Evolutionary conservation across 1,284 basidiomycete genomes (phyloP).

Genomic region (Amylostereum chailletii): DNA sequence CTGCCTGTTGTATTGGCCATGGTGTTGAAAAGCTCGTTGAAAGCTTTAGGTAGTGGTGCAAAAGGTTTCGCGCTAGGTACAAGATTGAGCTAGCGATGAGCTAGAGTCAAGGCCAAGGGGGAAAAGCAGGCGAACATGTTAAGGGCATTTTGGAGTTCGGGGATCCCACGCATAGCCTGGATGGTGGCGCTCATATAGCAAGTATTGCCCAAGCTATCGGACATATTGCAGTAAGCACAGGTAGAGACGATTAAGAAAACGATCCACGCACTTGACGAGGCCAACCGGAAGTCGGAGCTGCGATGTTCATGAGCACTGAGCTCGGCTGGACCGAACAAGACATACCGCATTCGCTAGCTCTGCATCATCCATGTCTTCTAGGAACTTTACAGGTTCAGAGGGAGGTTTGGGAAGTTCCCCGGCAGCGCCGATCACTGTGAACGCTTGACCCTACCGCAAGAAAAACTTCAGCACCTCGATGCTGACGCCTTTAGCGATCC

Average conservation of each 20-base stretch:
- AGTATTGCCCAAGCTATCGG: slow-evolving; percentile 66
- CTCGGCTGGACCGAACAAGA: slow-evolving; percentile 1
- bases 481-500: not conserved
- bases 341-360: slow-evolving; percentile 74
- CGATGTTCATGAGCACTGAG: not conserved
- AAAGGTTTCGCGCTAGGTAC: slow-evolving; percentile 10
- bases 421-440: slow-evolving; percentile 88
- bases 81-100: not conserved
- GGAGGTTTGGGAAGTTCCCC: slow-evolving; percentile 89
- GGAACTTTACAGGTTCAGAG: slow-evolving; percentile 68
- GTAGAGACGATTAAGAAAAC: slow-evolving; percentile 16
- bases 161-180: slow-evolving; percentile 86
- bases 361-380: slow-evolving; percentile 85
- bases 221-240: slow-evolving; percentile 25
- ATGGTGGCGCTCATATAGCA: slow-evolving; percentile 96
- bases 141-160: slow-evolving; percentile 75
- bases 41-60: slow-evolving; percentile 34
- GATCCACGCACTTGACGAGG: slow-evolving; percentile 43
- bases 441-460: slow-evolving; percentile 53
- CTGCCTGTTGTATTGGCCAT: slow-evolving; percentile 75
- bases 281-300: slow-evolving; percentile 64
- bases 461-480: not conserved
- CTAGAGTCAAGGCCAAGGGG: not conserved
- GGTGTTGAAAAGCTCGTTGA: slow-evolving; percentile 67
- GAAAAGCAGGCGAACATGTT: slow-evolving; percentile 31